phyloP scores from a whole-genome alignment of 2,329 filamentous ascomycete species.

The Fusarium stilboides region DNA sequence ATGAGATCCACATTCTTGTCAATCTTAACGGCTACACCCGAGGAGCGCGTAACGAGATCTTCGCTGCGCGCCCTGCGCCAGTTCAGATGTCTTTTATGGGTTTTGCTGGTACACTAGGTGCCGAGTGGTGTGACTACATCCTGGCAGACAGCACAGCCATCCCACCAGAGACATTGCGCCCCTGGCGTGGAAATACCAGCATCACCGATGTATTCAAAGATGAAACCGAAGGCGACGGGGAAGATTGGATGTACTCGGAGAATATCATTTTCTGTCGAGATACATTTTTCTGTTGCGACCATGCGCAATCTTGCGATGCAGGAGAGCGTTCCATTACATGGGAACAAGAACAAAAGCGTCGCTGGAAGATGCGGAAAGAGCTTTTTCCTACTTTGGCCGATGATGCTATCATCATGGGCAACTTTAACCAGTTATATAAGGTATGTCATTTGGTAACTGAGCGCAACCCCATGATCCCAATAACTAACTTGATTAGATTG shows the following conservation, averaged over 20 bases:
- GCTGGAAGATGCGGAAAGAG: slow-evolving; percentile 95
- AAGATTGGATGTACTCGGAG: slow-evolving; percentile 95
- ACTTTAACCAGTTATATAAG: slow-evolving; percentile 99
- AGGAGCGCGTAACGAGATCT: slow-evolving; percentile 96
- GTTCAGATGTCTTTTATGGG: slow-evolving; percentile 99
- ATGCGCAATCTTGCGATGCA: slow-evolving; percentile 88
- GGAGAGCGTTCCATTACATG: slow-evolving; percentile 79
- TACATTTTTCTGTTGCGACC: slow-evolving; percentile 98
- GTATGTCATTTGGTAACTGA: slow-evolving; percentile 63
- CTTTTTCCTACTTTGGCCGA: slow-evolving; percentile 88
- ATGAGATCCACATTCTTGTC: slow-evolving; percentile 93
- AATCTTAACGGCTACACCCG: slow-evolving; percentile 99
- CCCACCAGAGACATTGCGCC: slow-evolving; percentile 84
- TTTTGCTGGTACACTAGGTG: slow-evolving; percentile 94
- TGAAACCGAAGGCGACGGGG: slow-evolving; percentile 77
- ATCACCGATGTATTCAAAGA: slow-evolving; percentile 78
- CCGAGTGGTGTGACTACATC: slow-evolving; percentile 99
- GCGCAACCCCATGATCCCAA: neutral
- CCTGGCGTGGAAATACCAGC: slow-evolving; percentile 81
- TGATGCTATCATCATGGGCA: slow-evolving; percentile 91
- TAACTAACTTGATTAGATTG: slow-evolving; percentile 75
- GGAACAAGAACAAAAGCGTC: slow-evolving; percentile 84
- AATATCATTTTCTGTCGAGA: slow-evolving; percentile 96
- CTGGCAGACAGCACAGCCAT: slow-evolving; percentile 91
- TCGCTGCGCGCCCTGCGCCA: slow-evolving; percentile 92